Base-by-base conservation (phyloP, 768 basidiomycete genomes). In the Cantharellus anzutake region DNA sequence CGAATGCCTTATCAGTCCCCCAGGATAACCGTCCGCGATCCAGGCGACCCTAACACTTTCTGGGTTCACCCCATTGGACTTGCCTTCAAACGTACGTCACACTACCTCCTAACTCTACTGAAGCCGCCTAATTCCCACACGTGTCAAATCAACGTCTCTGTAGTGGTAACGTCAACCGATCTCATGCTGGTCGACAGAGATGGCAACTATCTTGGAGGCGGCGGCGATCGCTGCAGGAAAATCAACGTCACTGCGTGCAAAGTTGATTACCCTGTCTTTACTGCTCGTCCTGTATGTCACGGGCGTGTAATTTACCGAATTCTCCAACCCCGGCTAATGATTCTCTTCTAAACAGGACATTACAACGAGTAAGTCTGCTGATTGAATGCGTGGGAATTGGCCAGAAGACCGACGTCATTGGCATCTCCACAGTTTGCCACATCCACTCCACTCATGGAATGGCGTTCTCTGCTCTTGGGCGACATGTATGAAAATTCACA, bases 11-110 rank as follows among this genome's bases (percentile, higher is more conserved):
- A 11, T 29, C 20, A 37, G 53, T 14, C 53, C 11, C 11, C 11
- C 7, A 14, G 37, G 14, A 11, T 55, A 7, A 16, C 16, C 11
- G 35, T 37, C 16, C 35, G 16, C 7, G 35, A 16, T 55, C 16
- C 14, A 7, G 16, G 11, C 35, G 53, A 16, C 37, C 16, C 70
- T 20, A 70, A 73, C 62, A 73, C 72, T 59, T 76, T 75, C 69
- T 77, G 75, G 76, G 75, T 76, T 52, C 76, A 77, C 61, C 75
- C 75, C 2, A 73, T 74, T 62, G 75, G 72, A 57, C 38, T 4
- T 16, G 2, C 2, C 5, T 34, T 5, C 41, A 76, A 65, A 68
- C 77, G 42, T 66, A 77, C 78, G 14, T 70, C 75, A 68, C 73
- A 74, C 44, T 29, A 29, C 20, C 20, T 29, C 20, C 20, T 29